Evolutionary conservation across 768 basidiomycete species (phyloP).

Genomic region (Kwoniella europaea): DNA sequence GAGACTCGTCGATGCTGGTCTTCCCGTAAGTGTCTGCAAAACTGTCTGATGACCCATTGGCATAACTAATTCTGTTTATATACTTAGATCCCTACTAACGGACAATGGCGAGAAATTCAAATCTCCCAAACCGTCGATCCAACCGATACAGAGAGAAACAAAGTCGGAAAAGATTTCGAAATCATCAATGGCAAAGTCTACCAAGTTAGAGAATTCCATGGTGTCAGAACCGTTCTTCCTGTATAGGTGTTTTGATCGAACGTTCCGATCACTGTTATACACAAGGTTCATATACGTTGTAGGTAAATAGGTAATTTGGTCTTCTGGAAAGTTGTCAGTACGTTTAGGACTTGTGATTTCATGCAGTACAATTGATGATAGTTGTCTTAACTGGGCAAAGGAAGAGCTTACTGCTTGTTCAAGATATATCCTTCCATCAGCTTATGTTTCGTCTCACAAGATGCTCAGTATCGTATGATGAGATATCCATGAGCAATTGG

Average conservation of each 20-base stretch:
- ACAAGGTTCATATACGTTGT: no score
- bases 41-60: no score
- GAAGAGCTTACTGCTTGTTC: no score
- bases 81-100: conserved; percentile 40
- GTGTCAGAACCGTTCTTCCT: conserved; percentile 49
- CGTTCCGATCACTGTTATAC: neutral
- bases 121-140: conserved; percentile 47
- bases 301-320: no score
- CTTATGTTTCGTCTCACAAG: no score
- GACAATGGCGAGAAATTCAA: conserved; percentile 52
- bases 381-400: no score
- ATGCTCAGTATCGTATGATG: no score
- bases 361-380: no score
- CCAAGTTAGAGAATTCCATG: conserved; percentile 44
- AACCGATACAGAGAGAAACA: conserved; percentile 40
- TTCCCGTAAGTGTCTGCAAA: conserved; percentile 35
- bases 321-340: no score
- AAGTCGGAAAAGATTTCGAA: conserved; percentile 39
- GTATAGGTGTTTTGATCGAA: conserved; percentile 25
- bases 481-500: no score
- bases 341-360: no score
- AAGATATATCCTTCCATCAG: no score
- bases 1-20: conserved; percentile 40
- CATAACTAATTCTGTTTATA: neutral
- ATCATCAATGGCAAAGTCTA: conserved; percentile 43